Evolutionary conservation across 2,329 filamentous ascomycete genomes (phyloP).

Genomic region (Pestalotiopsis sp.): DNA sequence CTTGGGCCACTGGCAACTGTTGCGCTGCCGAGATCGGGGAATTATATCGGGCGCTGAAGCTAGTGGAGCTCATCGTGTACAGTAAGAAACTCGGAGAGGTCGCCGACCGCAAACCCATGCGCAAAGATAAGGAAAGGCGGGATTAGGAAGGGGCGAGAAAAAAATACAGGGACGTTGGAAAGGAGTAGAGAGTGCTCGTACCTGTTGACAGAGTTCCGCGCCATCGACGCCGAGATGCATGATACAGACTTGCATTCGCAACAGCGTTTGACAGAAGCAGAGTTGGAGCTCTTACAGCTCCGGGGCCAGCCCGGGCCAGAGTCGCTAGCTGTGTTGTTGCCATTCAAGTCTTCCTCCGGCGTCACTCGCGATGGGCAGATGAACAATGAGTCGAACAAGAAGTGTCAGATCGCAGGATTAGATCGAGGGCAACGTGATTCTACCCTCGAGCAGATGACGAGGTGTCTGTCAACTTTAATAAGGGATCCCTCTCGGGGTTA

Average conservation of each 20-base stretch:
- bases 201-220: neutral
- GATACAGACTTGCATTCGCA: neutral
- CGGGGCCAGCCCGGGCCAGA: neutral
- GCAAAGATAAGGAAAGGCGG: neutral
- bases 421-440: neutral
- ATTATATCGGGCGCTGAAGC: neutral
- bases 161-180: neutral
- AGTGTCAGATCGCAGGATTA: neutral
- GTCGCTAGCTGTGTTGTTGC: neutral
- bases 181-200: neutral
- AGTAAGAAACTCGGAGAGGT: neutral
- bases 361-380: neutral
- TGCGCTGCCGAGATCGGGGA: slow-evolving; percentile 6
- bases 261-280: neutral
- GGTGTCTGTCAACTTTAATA: neutral
- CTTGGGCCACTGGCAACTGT: neutral
- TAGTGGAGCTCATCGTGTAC: neutral
- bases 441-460: neutral
- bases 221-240: neutral
- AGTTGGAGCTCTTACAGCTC: slow-evolving; percentile 1
- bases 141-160: neutral
- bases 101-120: neutral
- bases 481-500: neutral
- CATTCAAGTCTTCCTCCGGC: neutral
- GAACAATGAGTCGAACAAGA: neutral